A percentile compares a stretch with the other conserved stretches of the same genome.
phyloP scores from a whole-genome alignment of 164 flowering plant genomes.

The Kalanchoe fedtschenkoi region DNA sequence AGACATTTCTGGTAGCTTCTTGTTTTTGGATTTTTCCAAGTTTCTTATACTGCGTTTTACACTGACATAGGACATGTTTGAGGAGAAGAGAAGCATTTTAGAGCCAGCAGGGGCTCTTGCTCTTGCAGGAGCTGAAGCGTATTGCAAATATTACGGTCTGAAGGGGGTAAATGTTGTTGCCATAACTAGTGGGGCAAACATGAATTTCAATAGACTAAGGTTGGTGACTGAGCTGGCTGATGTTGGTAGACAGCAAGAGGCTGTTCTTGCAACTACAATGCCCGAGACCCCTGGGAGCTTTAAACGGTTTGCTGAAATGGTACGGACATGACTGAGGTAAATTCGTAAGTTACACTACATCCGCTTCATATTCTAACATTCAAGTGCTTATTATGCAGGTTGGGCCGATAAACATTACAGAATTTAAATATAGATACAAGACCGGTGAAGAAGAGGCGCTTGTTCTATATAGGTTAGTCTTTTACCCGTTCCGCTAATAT shows the following conservation, averaged over 20 bases:
- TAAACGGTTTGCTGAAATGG: conserved; percentile 63
- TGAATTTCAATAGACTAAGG: conserved; percentile 92
- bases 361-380: background rate
- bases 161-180: conserved; percentile 74
- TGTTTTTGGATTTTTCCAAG: background rate
- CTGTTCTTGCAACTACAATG: conserved; percentile 81
- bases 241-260: conserved; percentile 90
- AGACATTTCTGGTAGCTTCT: too few relatives aligned
- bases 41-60: background rate
- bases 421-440: conserved; percentile 76
- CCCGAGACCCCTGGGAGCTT: conserved; percentile 83
- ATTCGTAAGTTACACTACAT: background rate
- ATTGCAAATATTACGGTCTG: conserved; percentile 84
- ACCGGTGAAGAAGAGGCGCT: conserved; percentile 48
- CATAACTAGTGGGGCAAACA: conserved; percentile 92
- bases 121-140: conserved; percentile 99
- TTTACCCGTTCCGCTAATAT: background rate
- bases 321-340: conserved; percentile 13
- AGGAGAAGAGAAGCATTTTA: conserved; percentile 92
- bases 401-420: conserved; percentile 82
- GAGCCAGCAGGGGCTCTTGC: conserved; percentile 99
- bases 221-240: conserved; percentile 94
- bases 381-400: conserved; percentile 39
- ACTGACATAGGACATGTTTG: conserved; percentile 81
- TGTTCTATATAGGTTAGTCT: conserved; percentile 73